phyloP scores from a whole-genome alignment of 306 rosid species.

The Medicago ruthenica region DNA sequence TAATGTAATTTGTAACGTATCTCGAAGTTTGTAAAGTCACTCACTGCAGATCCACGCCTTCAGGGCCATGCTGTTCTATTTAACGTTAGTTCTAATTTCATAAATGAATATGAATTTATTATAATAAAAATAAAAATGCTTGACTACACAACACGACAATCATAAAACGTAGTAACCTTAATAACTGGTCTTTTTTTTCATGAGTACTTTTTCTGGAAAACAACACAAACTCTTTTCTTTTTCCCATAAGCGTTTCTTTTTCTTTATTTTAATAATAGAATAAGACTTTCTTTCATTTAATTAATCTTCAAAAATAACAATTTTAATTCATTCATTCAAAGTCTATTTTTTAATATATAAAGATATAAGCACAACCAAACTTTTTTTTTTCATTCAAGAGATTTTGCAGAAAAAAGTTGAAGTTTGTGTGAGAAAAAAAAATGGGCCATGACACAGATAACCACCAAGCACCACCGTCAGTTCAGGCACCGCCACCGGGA shows the following conservation, averaged over 20 bases:
- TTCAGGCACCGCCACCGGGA: constrained; percentile 45
- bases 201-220: constrained; percentile 1
- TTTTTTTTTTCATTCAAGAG: constrained; percentile 2
- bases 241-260: constrained; percentile 15
- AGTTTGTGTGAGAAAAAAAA: background rate
- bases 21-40: constrained; percentile 1
- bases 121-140: background rate
- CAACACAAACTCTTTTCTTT: background rate
- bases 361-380: background rate
- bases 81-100: background rate
- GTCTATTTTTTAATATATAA: background rate
- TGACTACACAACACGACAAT: constrained; percentile 17
- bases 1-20: background rate
- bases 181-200: constrained; percentile 10
- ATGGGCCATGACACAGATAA: constrained; percentile 72
- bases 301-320: background rate
- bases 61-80: background rate
- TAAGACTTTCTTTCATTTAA: background rate
- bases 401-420: background rate
- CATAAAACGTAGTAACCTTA: constrained; percentile 26
- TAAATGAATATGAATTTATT: background rate
- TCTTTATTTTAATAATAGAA: background rate
- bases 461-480: constrained; percentile 60
- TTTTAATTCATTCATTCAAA: background rate
- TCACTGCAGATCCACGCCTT: background rate